Base-by-base conservation (phyloP, 768 basidiomycete genomes). In the Pulveroboletus sp. region DNA sequence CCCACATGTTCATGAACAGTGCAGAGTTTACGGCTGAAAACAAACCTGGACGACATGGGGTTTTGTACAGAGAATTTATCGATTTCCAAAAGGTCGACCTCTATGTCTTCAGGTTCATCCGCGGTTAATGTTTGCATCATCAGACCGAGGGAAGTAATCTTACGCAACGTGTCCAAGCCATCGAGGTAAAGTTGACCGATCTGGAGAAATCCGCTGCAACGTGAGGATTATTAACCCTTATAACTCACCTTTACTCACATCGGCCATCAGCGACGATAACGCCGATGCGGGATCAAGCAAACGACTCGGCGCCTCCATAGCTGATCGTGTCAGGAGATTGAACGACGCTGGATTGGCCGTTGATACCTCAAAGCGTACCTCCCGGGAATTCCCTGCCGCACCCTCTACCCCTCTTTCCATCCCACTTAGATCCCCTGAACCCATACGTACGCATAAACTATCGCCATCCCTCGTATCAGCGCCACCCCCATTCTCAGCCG, bases 311-410 rank as follows among this genome's bases (percentile, higher is more conserved):
- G 81, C 75, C 6, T 83, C 81, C 43, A 89, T 95, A 51, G 86
- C 86, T 24, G 91, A 92, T 70, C 80, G 93, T 43, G 76, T 93
- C 69, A 81, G 78, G 57, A 81, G 86, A 14, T 69, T 95, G 17
- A 78, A 85, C 62, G 81, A 80, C 51, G 83, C 79, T 41, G 93
- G 93, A 1, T 67, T 93, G 61, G 71, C 76, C 10, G 75, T 83
- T 15, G 73, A 76, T 26, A 71, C 76, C 14, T 68, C 76, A 11
- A 87, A 86, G 64, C 77, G 80, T 33, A 63, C 76, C 43, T 81
- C 83, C 38, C 80, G 78, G 51, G 81, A 83, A 57, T 51, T 75
- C 9, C 61, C 76, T 32, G 65, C 67, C 43, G 57, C 69, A 28
- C 72, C 77, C 32, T 72, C 64, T 12, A 55, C 42, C 45, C 59